Conservation (phyloP, 2,329 filamentous ascomycete species). For the Tolypocladium nubicola region DNA sequence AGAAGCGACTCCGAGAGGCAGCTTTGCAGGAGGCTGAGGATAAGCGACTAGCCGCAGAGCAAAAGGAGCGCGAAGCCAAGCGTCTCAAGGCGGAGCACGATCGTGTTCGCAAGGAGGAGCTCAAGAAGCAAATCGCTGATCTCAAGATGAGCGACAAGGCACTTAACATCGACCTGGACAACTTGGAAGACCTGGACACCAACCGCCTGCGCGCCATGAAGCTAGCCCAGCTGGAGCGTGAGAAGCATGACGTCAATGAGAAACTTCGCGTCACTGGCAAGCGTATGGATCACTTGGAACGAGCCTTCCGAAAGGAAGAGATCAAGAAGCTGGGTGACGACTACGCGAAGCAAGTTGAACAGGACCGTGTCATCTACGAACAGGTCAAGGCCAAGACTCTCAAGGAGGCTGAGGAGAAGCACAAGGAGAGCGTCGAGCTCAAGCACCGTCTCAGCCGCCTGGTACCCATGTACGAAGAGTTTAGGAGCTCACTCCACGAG, state of each 20-base stretch:
- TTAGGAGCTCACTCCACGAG: constrained; percentile 73
- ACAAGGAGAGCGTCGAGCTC: constrained; percentile 82
- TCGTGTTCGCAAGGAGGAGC: constrained; percentile 82
- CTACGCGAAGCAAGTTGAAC: constrained; percentile 71
- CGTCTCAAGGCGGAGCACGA: constrained; percentile 80
- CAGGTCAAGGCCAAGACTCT: constrained; percentile 67
- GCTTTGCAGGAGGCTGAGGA: constrained; percentile 85
- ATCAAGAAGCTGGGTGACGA: constrained; percentile 81
- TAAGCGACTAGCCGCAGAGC: constrained; percentile 81
- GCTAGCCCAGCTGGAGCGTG: constrained; percentile 88
- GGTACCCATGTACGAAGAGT: constrained; percentile 73
- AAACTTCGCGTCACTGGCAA: constrained; percentile 86
- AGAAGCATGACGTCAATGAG: constrained; percentile 94
- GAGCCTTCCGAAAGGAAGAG: constrained; percentile 93
- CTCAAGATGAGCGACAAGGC: constrained; percentile 80
- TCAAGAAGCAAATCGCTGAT: constrained; percentile 85
- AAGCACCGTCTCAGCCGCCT: constrained; percentile 86
- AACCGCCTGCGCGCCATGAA: constrained; percentile 90
- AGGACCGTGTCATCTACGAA: constrained; percentile 73
- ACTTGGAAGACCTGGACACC: constrained; percentile 79
- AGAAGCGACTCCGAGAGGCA: constrained; percentile 77
- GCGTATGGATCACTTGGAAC: constrained; percentile 92
- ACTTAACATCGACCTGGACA: constrained; percentile 63
- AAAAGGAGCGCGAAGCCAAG: constrained; percentile 79
- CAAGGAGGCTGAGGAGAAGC: constrained; percentile 72